Percentiles rank a stretch among this genome's conserved stretches.
Conservation (phyloP, 1,284 basidiomycete genomes). For the Microbotryum saponariae region DNA sequence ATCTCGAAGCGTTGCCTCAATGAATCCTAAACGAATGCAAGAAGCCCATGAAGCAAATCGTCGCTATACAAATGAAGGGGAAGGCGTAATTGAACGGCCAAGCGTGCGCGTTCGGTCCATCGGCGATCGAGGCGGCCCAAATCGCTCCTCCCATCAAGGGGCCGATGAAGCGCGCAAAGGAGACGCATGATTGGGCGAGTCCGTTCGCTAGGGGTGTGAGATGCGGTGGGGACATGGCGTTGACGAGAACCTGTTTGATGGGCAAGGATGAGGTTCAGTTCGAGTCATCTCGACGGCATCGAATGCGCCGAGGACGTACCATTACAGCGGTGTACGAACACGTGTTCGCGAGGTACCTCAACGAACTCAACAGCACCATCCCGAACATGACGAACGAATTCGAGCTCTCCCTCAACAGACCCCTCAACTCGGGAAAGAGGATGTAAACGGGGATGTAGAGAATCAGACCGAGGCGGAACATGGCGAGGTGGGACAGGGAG, state of each 20-base stretch:
- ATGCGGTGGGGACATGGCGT: constrained; percentile 43
- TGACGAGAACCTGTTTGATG: constrained; percentile 34
- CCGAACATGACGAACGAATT: constrained; percentile 30
- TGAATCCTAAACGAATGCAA: constrained; percentile 24
- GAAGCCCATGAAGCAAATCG: constrained; percentile 26
- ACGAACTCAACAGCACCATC: constrained; percentile 32
- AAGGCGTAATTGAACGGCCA: constrained; percentile 28
- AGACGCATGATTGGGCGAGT: constrained; percentile 42
- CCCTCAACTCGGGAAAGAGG: constrained; percentile 35
- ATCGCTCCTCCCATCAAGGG: constrained; percentile 24
- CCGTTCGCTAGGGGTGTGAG: constrained; percentile 44
- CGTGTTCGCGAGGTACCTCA: constrained; percentile 33
- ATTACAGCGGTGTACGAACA: constrained; percentile 35
- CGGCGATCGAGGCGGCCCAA: constrained; percentile 34
- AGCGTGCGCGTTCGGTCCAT: constrained; percentile 29
- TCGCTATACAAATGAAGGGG: constrained; percentile 29
- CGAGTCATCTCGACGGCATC: neutral
- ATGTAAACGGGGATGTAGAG: constrained; percentile 35
- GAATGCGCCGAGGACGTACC: constrained; percentile 2
- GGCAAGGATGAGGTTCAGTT: neutral
- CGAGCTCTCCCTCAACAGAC: constrained; percentile 26
- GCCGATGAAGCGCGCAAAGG: constrained; percentile 43
- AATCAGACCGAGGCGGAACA: constrained; percentile 35
- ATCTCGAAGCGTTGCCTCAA: neutral
- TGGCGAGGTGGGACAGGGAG: constrained; percentile 31